Percentiles rank a stretch among this genome's conserved stretches.
Conservation (phyloP, 2,329 filamentous ascomycete species). For the Cryphonectria nitschkei region DNA sequence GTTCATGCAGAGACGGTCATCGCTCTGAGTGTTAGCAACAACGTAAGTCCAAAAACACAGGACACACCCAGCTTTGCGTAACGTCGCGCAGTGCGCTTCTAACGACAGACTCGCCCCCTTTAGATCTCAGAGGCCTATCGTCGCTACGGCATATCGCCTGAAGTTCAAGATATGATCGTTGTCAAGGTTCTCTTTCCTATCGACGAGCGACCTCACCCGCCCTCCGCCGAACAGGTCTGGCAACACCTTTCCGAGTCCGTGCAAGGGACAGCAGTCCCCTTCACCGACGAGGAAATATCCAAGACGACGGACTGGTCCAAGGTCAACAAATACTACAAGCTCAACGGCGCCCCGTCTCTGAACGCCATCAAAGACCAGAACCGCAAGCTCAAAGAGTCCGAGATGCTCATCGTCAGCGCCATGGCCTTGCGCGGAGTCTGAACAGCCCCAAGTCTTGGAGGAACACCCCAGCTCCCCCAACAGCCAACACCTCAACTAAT, state of each 20-base stretch:
- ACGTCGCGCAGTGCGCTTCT: not conserved
- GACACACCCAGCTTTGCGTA: not conserved
- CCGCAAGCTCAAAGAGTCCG: constrained; percentile 59
- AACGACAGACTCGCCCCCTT: not conserved
- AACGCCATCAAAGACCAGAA: constrained; percentile 49
- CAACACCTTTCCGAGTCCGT: constrained; percentile 65
- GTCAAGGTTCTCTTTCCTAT: constrained; percentile 72
- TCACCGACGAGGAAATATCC: constrained; percentile 67
- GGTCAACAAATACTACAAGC: constrained; percentile 85
- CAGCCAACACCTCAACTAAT: not conserved
- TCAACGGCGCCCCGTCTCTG: constrained; percentile 64
- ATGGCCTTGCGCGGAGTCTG: constrained; percentile 75
- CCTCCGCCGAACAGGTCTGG: constrained; percentile 52
- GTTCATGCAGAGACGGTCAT: constrained; percentile 89
- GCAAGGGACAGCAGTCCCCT: constrained; percentile 60
- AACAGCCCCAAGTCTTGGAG: constrained; percentile 20
- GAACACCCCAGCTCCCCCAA: not conserved
- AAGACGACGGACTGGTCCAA: constrained; percentile 66
- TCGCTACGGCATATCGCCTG: constrained; percentile 77
- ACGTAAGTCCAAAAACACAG: constrained; percentile 55
- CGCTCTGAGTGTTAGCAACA: constrained; percentile 79
- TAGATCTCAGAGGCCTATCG: constrained; percentile 93
- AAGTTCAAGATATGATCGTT: constrained; percentile 73
- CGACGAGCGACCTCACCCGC: constrained; percentile 44
- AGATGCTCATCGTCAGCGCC: constrained; percentile 70